Conservation (phyloP, 192 early-diverging fungal genomes). For the Funneliformis geosporum region DNA sequence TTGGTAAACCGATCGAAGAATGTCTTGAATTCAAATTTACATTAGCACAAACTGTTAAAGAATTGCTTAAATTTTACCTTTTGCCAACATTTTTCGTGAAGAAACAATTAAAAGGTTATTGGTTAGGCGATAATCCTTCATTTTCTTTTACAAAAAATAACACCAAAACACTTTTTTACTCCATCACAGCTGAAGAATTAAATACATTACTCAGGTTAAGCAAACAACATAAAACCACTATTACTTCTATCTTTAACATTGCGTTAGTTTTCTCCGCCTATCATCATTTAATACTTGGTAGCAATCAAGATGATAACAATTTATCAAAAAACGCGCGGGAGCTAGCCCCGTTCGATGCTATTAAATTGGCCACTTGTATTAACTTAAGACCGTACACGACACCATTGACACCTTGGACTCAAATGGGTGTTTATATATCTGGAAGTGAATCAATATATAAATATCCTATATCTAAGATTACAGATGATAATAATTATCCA, state of each 20-base stretch:
- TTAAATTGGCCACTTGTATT: not conserved
- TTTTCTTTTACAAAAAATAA: not conserved
- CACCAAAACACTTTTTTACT: not conserved
- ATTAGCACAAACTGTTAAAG: too few relatives aligned
- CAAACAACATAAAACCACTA: not conserved
- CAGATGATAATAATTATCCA: not conserved
- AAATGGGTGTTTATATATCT: not conserved
- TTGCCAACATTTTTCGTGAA: not conserved
- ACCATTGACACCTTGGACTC: not conserved
- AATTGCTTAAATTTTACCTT: not conserved
- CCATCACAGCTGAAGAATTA: not conserved
- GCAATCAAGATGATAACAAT: not conserved
- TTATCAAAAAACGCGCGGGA: not conserved
- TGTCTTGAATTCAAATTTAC: too few relatives aligned
- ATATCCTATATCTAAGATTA: too few relatives aligned
- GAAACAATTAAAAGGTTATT: not conserved
- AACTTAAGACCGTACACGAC: not conserved
- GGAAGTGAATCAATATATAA: too few relatives aligned
- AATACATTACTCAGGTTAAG: not conserved
- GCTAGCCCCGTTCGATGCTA: not conserved
- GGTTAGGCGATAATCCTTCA: not conserved
- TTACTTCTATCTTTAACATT: too few relatives aligned
- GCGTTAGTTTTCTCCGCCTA: too few relatives aligned
- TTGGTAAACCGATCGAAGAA: not conserved
- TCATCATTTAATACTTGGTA: not conserved